Conservation (phyloP, 768 basidiomycete genomes). For the Collybia sordida region DNA sequence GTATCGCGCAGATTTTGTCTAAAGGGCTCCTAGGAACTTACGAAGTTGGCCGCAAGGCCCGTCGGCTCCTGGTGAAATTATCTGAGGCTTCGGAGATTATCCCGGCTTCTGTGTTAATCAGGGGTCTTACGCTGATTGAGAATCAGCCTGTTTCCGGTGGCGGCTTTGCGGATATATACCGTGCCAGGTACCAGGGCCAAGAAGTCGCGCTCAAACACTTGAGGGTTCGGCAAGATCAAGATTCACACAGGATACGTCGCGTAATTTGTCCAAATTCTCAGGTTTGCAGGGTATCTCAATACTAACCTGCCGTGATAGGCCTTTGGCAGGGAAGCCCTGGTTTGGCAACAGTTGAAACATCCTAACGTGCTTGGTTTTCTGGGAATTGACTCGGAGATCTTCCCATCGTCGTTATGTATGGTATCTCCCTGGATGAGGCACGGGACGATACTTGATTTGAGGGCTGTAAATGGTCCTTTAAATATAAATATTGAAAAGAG, state of each 20-base stretch:
- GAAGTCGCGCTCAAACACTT: slow-evolving; percentile 6
- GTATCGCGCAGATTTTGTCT: slow-evolving; percentile 7
- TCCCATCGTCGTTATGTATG: slow-evolving; percentile 20
- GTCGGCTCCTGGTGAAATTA: slow-evolving; percentile 16
- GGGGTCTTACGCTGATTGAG: neutral
- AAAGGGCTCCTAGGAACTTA: slow-evolving; percentile 11
- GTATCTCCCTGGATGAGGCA: slow-evolving; percentile 28
- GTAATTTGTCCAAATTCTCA: slow-evolving; percentile 1
- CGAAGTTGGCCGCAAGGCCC: slow-evolving; percentile 11
- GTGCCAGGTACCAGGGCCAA: slow-evolving; percentile 2
- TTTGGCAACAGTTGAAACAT: slow-evolving; percentile 30
- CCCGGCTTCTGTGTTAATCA: slow-evolving; percentile 15
- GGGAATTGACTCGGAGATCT: slow-evolving; percentile 22
- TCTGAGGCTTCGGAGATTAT: slow-evolving; percentile 16
- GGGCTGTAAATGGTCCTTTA: slow-evolving; percentile 14
- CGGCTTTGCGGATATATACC: slow-evolving; percentile 9
- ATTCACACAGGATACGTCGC: neutral
- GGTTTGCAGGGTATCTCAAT: neutral
- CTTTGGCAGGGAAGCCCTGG: slow-evolving; percentile 11
- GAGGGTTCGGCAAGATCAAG: slow-evolving; percentile 9
- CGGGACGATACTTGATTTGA: slow-evolving; percentile 30
- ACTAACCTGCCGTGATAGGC: neutral
- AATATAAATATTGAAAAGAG: slow-evolving; percentile 22
- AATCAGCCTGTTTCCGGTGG: slow-evolving; percentile 3
- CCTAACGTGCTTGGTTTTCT: slow-evolving; percentile 30